Base-by-base conservation (phyloP, 768 basidiomycete species). In the Peribolospora kevripleyi region DNA sequence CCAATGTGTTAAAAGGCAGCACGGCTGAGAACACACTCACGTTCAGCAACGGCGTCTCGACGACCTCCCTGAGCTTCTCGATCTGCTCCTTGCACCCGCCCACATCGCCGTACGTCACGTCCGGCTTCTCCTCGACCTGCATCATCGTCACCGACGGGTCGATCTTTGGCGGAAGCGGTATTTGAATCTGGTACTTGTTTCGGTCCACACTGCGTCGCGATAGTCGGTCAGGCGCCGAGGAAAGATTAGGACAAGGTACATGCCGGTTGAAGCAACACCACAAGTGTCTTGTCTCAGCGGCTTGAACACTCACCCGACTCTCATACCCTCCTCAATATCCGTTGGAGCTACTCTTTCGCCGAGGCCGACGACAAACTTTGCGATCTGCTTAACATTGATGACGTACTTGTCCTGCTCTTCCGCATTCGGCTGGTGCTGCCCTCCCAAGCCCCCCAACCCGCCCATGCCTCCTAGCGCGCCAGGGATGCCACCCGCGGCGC, bases 261-360 rank as follows among this genome's bases (percentile, higher is more conserved):
- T 10, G 6, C 10, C 11, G 6, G 6, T 5, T 5, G 25, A 25
- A 14, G 48, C 49, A 25, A 40, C 10, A 37, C 10, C 1, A 7
- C 13, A 45, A 46, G 46, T 54, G 37, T 25, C 25, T 25, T 25
- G 25, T 25, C 25, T 25, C 25, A 25, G 25, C 25, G 25, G 25
- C 25, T 25, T 25, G 25, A 25, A 25, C 9, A 72, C 84, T 65
- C 65, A 95, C 91, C 91, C 93, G 46, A 98, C 93, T 54, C 93
- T 81, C 93, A 98, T 98, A n/a, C 93, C 93, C 72, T 98, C 93
- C 68, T 98, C 93, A 53, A 98, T 88, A 71, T 98, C 93, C 3
- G 91, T 93, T 8, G 88, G 84, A 36, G 93, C 85, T 2, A 98
- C 88, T 46, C 87, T 81, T 61, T 98, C 93, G 14, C 88, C 90